Evolutionary conservation across 1,139 yeast species (phyloP), one percentile per base, ranked within the genome.

Genomic region (Candida albicans): DNA sequence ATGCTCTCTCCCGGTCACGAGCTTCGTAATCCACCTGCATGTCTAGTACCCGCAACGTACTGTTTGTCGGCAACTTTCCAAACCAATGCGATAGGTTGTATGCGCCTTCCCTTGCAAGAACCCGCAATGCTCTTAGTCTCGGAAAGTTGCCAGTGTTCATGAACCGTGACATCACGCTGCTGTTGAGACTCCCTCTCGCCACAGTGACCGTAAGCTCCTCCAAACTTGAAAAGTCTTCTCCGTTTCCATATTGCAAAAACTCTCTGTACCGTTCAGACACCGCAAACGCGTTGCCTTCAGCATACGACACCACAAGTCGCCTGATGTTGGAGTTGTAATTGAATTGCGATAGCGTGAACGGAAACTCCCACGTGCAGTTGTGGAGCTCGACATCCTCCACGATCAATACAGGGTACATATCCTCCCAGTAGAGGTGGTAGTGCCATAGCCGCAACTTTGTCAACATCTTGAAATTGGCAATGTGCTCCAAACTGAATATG

Each of bases 281-380:
- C 9, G 67, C 54, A 47, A 73, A 72, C 8, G 73, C 53, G 46
- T 67, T 61, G 33, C 57, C 53, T 26, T 54, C 49, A 3, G 62
- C 52, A 48, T 67, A 70, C 6, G 49, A 50, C n/a, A 73, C 46
- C n/a, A 50, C 47, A 15, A 72, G 54, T 11, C 13, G 35, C 4
- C 38, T 48, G 4, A 52, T 46, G 27, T 70, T 53, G 4, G 57
- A 46, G 37, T 61, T 55, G 38, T 52, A 48, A 44, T 70, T 70
- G 53, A 73, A 72, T 39, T 61, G 64, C 3, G 61, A 50, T 10
- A 70, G 50, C 8, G 62, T 52, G 46, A 73, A 73, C 1, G 78
- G 78, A 40, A 68, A 73, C 41, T 68, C 75, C 78, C 78, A 73
- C 1, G 71, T 62, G 53, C 78, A 73, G 50, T 72, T 64, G 8